Evolutionary conservation across 169 alveolate species (phyloP).

Genomic region (Plasmodium sp.): DNA sequence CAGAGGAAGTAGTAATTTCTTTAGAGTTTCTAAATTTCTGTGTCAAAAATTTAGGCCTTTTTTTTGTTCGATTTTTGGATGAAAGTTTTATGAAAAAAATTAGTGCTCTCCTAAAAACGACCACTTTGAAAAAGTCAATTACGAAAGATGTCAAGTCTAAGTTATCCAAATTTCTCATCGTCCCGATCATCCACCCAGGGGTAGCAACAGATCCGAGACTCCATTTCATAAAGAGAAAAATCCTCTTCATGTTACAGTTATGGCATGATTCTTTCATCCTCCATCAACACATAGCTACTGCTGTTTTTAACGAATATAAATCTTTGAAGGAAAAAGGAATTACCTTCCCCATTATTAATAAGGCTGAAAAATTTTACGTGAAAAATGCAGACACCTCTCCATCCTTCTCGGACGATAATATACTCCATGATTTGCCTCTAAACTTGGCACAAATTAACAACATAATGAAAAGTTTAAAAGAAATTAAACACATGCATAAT

Average conservation of each 20-base stretch:
- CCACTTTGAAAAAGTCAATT: conserved; percentile 78
- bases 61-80: conserved; percentile 78
- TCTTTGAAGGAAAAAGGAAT: conserved; percentile 82
- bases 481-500: conserved; percentile 41
- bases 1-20: conserved; percentile 84
- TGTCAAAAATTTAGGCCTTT: conserved; percentile 79
- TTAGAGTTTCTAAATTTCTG: conserved; percentile 81
- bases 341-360: conserved; percentile 66
- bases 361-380: conserved; percentile 69
- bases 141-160: conserved; percentile 82
- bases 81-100: conserved; percentile 81
- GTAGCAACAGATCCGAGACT: conserved; percentile 86
- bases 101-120: conserved; percentile 74
- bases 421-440: conserved; percentile 51
- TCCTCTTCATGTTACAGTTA: conserved; percentile 79
- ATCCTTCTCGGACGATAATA: conserved; percentile 60
- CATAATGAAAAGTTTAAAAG: conserved; percentile 58
- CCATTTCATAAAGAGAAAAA: conserved; percentile 83
- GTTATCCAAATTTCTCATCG: conserved; percentile 80
- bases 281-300: conserved; percentile 78
- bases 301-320: conserved; percentile 80
- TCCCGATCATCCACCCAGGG: conserved; percentile 84
- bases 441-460: conserved; percentile 61
- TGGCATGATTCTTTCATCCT: conserved; percentile 83
- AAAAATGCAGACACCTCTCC: conserved; percentile 60